Base-by-base conservation (phyloP, 768 basidiomycete genomes). In the Leccinum barrowsii region DNA sequence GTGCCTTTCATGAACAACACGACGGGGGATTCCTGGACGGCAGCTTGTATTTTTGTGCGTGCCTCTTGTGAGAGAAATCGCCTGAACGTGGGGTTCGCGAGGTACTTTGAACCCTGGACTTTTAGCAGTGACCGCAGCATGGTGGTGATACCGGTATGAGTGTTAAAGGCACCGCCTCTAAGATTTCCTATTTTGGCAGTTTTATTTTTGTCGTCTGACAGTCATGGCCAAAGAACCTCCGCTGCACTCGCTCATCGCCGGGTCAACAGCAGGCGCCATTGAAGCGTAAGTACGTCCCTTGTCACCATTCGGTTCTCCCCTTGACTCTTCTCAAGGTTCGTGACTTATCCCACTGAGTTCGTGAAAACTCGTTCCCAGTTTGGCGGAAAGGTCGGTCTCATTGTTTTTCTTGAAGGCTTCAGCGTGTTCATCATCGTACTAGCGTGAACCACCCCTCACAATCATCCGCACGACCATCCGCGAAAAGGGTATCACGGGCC, bases 1-100 rank as follows among this genome's bases (percentile, higher is more conserved):
- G 89, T 93, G 10, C 97, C 97, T 71, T 99, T 99, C 96, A 99
- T 98, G 78, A 99, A 98, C 5, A 98, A 78, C 1, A 99, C 97
- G 6, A 98, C 82, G 0, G 94, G 94, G 47, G 82, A 84, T 1
- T 81, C 76, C 7, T 80, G 74, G 26, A 98, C 82, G 2, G 94
- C 94, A 64, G 84, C 73, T 69, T 89, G 82, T n/a, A 92, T 84
- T 65, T 81, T 75, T 11, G 78, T 64, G 21, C 87, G 82, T 5
- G 82, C 77, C 58, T 90, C 83, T 32, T 85, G 78, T 4, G 85
- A 83, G 50, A 92, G 77, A 62, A 79, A 81, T 26, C 90, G 81
- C 4, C 67, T 59, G 49, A 64, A 64, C 1, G 40, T 35, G 5
- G 60, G 57, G 34, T 50, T 57, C 49, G 57, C 64, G 8, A 59